Conservation (phyloP, 2,329 filamentous ascomycete species). For the Hymenoscyphus albidus region DNA sequence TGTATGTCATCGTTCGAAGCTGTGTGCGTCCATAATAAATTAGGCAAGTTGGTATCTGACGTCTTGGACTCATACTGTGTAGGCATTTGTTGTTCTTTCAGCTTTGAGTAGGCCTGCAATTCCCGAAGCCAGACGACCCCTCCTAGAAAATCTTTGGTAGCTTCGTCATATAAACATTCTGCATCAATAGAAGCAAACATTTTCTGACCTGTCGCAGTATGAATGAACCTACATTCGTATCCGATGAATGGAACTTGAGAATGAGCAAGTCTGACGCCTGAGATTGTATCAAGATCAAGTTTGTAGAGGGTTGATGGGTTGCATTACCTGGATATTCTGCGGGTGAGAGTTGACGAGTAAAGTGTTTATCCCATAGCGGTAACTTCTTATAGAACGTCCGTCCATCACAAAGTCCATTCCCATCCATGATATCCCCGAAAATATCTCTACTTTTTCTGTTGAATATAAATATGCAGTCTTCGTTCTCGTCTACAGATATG, state of each 20-base stretch:
- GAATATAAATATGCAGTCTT: neutral
- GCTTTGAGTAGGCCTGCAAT: constrained; percentile 20
- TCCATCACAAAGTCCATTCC: neutral
- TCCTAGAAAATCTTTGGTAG: constrained; percentile 25
- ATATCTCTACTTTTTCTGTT: neutral
- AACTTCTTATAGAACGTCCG: neutral
- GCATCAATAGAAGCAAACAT: constrained; percentile 19
- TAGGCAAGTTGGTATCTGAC: constrained; percentile 27
- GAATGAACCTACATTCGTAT: neutral
- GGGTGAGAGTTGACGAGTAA: neutral
- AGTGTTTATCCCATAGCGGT: neutral
- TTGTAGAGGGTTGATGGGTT: too few relatives aligned
- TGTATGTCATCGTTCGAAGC: constrained; percentile 16
- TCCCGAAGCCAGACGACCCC: constrained; percentile 27
- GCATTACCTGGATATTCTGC: neutral
- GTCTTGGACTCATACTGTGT: neutral
- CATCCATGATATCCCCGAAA: neutral
- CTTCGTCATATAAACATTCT: constrained; percentile 28
- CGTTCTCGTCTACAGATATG: constrained; percentile 21
- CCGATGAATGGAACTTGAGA: neutral
- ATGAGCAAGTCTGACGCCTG: neutral
- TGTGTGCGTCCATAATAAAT: constrained; percentile 25
- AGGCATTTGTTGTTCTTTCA: constrained; percentile 19
- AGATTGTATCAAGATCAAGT: too few relatives aligned
- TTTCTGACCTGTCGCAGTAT: constrained; percentile 17